Base-by-base conservation (phyloP, 2,329 filamentous ascomycete genomes). In the Botrytis squamosa region DNA sequence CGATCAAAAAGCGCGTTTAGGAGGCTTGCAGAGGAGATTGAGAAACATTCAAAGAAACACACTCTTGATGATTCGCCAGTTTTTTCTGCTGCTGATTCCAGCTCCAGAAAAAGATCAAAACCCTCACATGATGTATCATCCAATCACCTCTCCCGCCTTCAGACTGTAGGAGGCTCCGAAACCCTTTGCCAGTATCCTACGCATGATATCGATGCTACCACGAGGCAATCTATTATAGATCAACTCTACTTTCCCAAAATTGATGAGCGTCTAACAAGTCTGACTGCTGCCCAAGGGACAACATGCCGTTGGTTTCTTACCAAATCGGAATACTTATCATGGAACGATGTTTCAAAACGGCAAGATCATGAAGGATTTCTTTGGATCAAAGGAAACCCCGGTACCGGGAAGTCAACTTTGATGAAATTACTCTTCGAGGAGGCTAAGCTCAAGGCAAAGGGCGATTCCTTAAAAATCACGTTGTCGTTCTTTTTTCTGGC, bases 311-410 rank as follows among this genome's bases (percentile, higher is more conserved):
- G 84, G 85, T 77, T 86, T 0, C 74, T 84, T 0, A 73, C 79
- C 1, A 78, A 77, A 49, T 7, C 75, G 0, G 70, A 82, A 57
- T 86, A 84, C 70, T 65, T 75, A 4, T 74, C 80, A 2, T 86
- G 84, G 85, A 78, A 83, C 25, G 77, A 84, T 67, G 59, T 73
- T 0, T n/a, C 49, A 7, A 79, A 80, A 2, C 66, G 81, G 8
- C 9, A 46, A 9, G 71, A 81, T 4, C 81, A 84, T 52, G 74
- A 80, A 42, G 84, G 84, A 8, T 82, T 87, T 49, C 75, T 87
- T 0, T 87, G 84, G 85, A 84, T 87, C 44, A 82, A 82, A 63
- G 85, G 85, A 0, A 85, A 86, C 18, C 82, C 84, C 1, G 84
- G 84, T 0, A 80, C 81, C 1, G 84, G 84, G 0, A 88, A 87